Conservation (phyloP, 1,139 yeast genomes). For the Saccharomyces hybrid region DNA sequence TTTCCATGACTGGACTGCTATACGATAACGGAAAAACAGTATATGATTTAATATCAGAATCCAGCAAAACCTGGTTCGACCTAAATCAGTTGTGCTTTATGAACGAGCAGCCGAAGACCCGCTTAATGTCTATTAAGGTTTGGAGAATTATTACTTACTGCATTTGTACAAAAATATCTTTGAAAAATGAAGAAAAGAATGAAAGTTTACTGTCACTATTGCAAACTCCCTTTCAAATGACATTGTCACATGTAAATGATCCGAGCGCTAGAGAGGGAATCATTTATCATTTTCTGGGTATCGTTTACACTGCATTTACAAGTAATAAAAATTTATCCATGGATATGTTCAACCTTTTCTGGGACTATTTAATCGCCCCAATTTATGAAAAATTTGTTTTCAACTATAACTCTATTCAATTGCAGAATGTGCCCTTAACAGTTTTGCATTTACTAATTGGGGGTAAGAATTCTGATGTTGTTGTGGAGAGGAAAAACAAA, state of each 20-base stretch:
- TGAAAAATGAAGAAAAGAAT: constrained; percentile 1
- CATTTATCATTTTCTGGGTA: constrained; percentile 12
- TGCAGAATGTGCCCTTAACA: constrained; percentile 5
- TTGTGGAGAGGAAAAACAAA: neutral
- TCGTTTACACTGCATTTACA: constrained; percentile 11
- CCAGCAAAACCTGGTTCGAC: constrained; percentile 17
- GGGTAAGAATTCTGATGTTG: constrained; percentile 2
- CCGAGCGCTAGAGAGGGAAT: neutral
- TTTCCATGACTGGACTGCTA: constrained; percentile 23
- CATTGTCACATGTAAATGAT: constrained; percentile 4
- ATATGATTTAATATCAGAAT: constrained; percentile 5
- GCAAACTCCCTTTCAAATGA: constrained; percentile 12
- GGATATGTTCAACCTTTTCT: constrained; percentile 8
- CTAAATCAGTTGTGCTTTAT: constrained; percentile 16
- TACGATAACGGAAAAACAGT: constrained; percentile 14
- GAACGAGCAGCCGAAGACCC: constrained; percentile 7
- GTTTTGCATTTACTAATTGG: constrained; percentile 7
- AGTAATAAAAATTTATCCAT: neutral
- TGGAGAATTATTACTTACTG: constrained; percentile 26
- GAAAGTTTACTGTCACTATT: constrained; percentile 7
- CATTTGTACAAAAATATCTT: constrained; percentile 12
- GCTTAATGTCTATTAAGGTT: constrained; percentile 18
- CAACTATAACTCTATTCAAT: constrained; percentile 5
- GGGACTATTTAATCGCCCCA: constrained; percentile 15
- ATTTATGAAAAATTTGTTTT: constrained; percentile 4